Base-by-base conservation (phyloP, 495 filamentous ascomycete species). In the Astrothelium macrocarpum region DNA sequence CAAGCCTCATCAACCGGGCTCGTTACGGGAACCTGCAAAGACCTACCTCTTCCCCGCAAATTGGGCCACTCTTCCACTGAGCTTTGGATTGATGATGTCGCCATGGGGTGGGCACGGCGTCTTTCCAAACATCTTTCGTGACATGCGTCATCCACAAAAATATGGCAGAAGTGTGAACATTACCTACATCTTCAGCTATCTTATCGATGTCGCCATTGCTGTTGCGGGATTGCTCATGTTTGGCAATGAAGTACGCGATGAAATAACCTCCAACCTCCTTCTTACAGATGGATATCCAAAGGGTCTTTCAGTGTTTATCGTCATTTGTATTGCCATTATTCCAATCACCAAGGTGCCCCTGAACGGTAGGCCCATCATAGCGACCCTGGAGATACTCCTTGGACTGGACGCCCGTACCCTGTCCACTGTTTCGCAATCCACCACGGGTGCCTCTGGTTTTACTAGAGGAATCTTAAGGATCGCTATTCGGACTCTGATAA, bases 51-150 rank as follows among this genome's bases (percentile, higher is more conserved):
- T 95, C 64, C 94, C 94, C 1, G 75, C 81, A 18, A 88, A 91
- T 69, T 98, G 94, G 94, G 78, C 84, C 49, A 95, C 91, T 1
- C 67, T 98, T 23, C 94, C 94, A n/a, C 77, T 97, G 23, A 90
- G 90, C 32, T 91, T 97, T 70, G 94, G 94, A n/a, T 79, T 98
- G 12, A 80, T 97, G 31, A 97, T 97, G 91, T 90, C 91, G 28
- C 91, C 93, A 1, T 98, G 91, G 91, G 94, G 94, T 67, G 94
- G 94, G 9, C 94, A 97, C 71, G 82, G 85, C 61, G 94, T 98
- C 31, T 96, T 98, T 71, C 94, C 94, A 1, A 96, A 95, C 70
- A 96, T 98, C 70, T 98, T 96, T 73, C 83, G 91, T 60, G 94
- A 98, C 76, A 98, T 98, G 94, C 81, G 94, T 65, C 94, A 97